Percentiles rank a stretch among this genome's conserved stretches.
Conservation (phyloP, 768 basidiomycete genomes). For the Scleroderma bovista region DNA sequence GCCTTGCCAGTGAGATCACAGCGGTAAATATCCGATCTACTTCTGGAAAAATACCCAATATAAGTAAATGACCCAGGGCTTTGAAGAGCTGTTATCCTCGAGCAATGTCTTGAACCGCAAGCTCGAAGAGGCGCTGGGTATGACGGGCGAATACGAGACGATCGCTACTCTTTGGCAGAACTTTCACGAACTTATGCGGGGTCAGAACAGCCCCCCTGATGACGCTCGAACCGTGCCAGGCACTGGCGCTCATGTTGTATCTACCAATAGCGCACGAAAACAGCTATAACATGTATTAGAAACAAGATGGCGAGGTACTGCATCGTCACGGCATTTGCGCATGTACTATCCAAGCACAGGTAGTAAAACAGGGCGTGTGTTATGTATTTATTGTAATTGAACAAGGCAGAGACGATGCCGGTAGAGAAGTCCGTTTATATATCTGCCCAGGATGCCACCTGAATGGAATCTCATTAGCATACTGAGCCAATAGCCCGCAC, state of each 20-base stretch:
- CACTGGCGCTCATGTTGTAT: conserved; percentile 64
- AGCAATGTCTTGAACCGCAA: conserved; percentile 86
- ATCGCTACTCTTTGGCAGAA: conserved; percentile 81
- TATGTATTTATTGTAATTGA: conserved; percentile 30
- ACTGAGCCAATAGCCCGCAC: background rate
- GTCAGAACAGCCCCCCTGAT: conserved; percentile 32
- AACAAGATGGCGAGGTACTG: conserved; percentile 14
- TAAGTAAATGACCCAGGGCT: conserved; percentile 46
- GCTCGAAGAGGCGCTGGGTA: conserved; percentile 86
- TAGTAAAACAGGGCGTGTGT: conserved; percentile 19
- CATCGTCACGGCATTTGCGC: conserved; percentile 17
- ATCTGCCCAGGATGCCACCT: conserved; percentile 55
- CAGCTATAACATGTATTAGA: conserved; percentile 9
- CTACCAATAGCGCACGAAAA: conserved; percentile 21
- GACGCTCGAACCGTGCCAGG: conserved; percentile 46
- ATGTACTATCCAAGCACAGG: conserved; percentile 36
- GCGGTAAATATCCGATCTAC: conserved; percentile 39
- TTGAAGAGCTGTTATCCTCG: conserved; percentile 81
- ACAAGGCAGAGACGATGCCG: conserved; percentile 21
- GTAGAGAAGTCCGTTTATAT: conserved; percentile 32
- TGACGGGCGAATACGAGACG: conserved; percentile 89
- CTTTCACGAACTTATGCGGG: conserved; percentile 74
- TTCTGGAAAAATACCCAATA: background rate
- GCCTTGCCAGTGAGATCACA: conserved; percentile 68
- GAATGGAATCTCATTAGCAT: background rate